Conservation (phyloP, 2,329 filamentous ascomycete genomes). For the Cercospora beticola region DNA sequence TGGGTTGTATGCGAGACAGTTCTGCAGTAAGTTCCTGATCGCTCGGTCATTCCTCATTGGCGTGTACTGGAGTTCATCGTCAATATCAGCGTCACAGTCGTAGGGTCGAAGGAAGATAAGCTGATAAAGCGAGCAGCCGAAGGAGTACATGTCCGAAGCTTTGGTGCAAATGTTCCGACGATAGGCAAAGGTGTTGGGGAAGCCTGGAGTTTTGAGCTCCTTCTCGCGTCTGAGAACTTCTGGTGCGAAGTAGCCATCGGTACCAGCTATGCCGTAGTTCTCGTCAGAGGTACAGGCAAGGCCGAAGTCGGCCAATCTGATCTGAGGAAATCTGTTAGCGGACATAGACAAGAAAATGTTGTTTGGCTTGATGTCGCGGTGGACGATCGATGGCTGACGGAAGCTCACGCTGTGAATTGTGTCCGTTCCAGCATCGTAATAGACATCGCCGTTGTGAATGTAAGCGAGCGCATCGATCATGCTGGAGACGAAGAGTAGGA, state of each 20-base stretch:
- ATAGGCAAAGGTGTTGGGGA: slow-evolving; percentile 3
- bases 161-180: slow-evolving; percentile 20
- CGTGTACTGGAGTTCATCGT: slow-evolving; percentile 3
- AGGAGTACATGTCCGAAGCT: slow-evolving; percentile 29
- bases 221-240: slow-evolving; percentile 29
- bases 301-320: slow-evolving; percentile 16
- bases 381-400: slow-evolving; percentile 14
- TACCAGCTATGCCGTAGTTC: slow-evolving; percentile 13
- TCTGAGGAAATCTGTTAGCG: slow-evolving; percentile 9
- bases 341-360: slow-evolving; percentile 18
- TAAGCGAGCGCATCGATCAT: slow-evolving; percentile 31
- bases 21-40: slow-evolving; percentile 5
- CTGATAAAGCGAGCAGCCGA: slow-evolving; percentile 29
- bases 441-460: slow-evolving; percentile 28
- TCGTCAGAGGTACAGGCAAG: slow-evolving; percentile 6
- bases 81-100: background rate
- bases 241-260: slow-evolving; percentile 11
- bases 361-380: slow-evolving; percentile 17
- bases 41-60: background rate
- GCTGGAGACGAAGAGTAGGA: slow-evolving; percentile 29
- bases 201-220: slow-evolving; percentile 18
- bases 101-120: slow-evolving; percentile 14
- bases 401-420: background rate
- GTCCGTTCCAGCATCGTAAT: slow-evolving; percentile 1
- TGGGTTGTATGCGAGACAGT: slow-evolving; percentile 6